Percentiles rank a stretch among this genome's conserved stretches.
Evolutionary conservation across 2,329 filamentous ascomycete species (phyloP).

Genomic region (Graphium sp.): DNA sequence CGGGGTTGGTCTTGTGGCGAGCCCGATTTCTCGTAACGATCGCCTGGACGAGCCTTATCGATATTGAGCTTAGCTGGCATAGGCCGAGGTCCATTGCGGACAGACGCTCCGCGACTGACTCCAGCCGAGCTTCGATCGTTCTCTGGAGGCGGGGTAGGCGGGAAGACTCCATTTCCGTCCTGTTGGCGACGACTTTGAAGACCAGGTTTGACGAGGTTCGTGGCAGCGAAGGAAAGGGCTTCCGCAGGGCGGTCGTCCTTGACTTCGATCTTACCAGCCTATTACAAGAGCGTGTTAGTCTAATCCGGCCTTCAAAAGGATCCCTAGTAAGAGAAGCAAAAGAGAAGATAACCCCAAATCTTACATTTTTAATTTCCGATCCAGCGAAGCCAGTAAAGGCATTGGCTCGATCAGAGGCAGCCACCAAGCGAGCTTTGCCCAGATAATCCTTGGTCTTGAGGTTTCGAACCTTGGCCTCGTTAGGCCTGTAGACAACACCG

Average conservation of each 20-base stretch:
- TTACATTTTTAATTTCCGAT: conserved; percentile 59
- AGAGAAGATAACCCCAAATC: conserved; percentile 10
- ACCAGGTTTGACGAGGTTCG: conserved; percentile 80
- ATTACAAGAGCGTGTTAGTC: conserved; percentile 3
- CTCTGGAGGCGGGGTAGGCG: conserved; percentile 96
- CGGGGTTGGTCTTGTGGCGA: conserved; percentile 21
- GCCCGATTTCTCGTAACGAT: conserved; percentile 34
- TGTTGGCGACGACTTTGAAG: conserved; percentile 68
- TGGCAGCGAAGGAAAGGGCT: conserved; percentile 79
- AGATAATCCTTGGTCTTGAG: conserved; percentile 96
- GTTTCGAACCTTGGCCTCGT: conserved; percentile 96
- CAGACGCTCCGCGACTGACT: conserved; percentile 39
- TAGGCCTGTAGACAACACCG: conserved; percentile 85
- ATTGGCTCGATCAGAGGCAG: conserved; percentile 66
- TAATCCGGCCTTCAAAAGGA: not conserved
- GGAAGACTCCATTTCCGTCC: conserved; percentile 79
- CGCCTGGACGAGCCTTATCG: conserved; percentile 32
- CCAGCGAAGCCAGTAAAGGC: conserved; percentile 71
- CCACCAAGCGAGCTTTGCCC: conserved; percentile 85
- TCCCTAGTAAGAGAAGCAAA: not conserved
- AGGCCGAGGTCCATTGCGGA: conserved; percentile 43
- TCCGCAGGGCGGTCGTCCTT: conserved; percentile 71
- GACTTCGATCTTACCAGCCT: conserved; percentile 34
- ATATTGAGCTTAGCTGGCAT: conserved; percentile 48
- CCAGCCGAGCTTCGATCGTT: conserved; percentile 45